Evolutionary conservation across 1,284 basidiomycete species (phyloP).

Genomic region (Heterobasidion occidentale): DNA sequence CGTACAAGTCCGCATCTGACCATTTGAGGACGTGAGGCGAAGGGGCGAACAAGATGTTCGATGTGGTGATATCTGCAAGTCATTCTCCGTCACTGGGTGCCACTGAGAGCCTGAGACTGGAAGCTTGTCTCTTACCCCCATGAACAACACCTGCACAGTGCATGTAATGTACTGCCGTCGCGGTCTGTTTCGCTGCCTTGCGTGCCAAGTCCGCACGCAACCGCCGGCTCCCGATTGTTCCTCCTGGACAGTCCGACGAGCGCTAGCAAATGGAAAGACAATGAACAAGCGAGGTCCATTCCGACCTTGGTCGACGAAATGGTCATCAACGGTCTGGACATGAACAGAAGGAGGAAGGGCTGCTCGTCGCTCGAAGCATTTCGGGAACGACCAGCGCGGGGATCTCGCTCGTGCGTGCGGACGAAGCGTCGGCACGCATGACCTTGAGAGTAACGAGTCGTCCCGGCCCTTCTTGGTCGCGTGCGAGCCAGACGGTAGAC

Average conservation of each 20-base stretch:
- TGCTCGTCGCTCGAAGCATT: constrained; percentile 10
- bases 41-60: constrained; percentile 25
- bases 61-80: background rate
- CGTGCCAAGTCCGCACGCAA: constrained; percentile 19
- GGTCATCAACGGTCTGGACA: constrained; percentile 18
- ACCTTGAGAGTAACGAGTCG: constrained; percentile 27
- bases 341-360: constrained; percentile 7
- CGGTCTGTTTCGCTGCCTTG: constrained; percentile 22
- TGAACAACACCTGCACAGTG: constrained; percentile 25
- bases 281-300: constrained; percentile 17
- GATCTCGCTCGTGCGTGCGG: constrained; percentile 12
- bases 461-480: constrained; percentile 17
- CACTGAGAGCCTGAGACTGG: background rate
- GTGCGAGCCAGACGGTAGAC: constrained; percentile 33
- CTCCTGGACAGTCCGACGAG: constrained; percentile 22
- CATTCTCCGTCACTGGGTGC: background rate
- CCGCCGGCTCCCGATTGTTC: constrained; percentile 19
- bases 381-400: constrained; percentile 19
- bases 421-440: constrained; percentile 23
- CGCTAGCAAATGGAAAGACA: constrained; percentile 22
- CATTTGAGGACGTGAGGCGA: constrained; percentile 17
- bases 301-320: constrained; percentile 23
- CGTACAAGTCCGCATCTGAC: constrained; percentile 26
- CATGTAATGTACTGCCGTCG: constrained; percentile 18
- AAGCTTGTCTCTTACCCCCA: constrained; percentile 20